Evolutionary conservation across 495 filamentous ascomycete species (phyloP).

Genomic region (Lasiosphaeria ovina): DNA sequence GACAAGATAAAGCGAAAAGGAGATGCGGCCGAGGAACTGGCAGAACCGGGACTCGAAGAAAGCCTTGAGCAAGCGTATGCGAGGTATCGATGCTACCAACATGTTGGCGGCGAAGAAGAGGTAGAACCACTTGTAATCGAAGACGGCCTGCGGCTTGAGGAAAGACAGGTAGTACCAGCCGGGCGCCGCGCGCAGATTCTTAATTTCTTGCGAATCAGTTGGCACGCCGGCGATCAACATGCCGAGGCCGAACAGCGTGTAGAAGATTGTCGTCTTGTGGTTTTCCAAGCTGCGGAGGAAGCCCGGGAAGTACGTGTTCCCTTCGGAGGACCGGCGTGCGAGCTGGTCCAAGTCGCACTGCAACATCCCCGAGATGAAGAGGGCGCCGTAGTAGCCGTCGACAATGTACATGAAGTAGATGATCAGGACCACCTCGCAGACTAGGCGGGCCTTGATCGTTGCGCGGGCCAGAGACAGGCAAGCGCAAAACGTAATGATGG

Average conservation of each 20-base stretch:
- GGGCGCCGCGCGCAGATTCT: slow-evolving; percentile 34
- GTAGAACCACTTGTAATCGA: slow-evolving; percentile 50
- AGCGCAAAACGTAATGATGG: slow-evolving; percentile 47
- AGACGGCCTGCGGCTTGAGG: slow-evolving; percentile 54
- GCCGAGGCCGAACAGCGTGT: slow-evolving; percentile 44
- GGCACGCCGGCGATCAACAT: slow-evolving; percentile 50
- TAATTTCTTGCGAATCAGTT: slow-evolving; percentile 35
- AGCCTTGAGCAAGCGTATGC: slow-evolving; percentile 41
- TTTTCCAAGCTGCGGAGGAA: slow-evolving; percentile 39
- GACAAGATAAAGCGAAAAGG: slow-evolving; percentile 65
- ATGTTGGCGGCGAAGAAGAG: slow-evolving; percentile 52
- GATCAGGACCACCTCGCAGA: slow-evolving; percentile 31
- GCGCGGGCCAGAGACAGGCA: slow-evolving; percentile 42
- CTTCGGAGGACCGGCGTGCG: slow-evolving; percentile 28
- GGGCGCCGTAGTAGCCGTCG: slow-evolving; percentile 45
- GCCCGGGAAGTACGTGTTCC: slow-evolving; percentile 32
- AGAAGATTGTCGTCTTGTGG: slow-evolving; percentile 47
- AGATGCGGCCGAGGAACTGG: slow-evolving; percentile 64
- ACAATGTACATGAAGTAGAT: slow-evolving; percentile 47
- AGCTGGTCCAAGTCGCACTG: slow-evolving; percentile 51
- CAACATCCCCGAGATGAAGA: slow-evolving; percentile 51
- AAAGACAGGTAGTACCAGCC: slow-evolving; percentile 48
- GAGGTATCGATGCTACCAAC: slow-evolving; percentile 52
- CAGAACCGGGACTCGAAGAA: slow-evolving; percentile 59
- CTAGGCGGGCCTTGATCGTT: slow-evolving; percentile 33